Evolutionary conservation across 2,329 filamentous ascomycete species (phyloP), one percentile per base, ranked within the genome.

Genomic region (Exophiala alcalophila): DNA sequence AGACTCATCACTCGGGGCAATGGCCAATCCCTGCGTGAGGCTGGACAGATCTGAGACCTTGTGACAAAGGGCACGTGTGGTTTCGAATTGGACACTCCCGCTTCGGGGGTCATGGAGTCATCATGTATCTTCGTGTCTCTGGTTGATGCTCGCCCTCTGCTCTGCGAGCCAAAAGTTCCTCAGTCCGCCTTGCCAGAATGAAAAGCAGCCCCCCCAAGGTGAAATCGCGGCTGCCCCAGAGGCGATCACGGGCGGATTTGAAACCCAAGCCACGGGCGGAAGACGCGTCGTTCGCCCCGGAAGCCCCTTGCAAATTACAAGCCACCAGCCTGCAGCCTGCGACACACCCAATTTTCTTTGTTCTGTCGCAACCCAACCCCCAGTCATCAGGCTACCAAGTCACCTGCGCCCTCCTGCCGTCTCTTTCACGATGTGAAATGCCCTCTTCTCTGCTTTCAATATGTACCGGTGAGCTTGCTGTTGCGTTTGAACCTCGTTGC

Each of bases 381-480:
- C 33, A 36, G 21, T 35, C 35, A 35, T 30, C 43, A 46, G 43
- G 43, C 43, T 39, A 19, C 40, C 30, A 24, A 32, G 31, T 46
- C 43, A 46, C 45, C 45, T 49, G 45, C 45, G 35, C 40, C 40
- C 36, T 37, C 40, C 45, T 40, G 35, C 40, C 40, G 31, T 37
- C 40, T 40, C 26, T 36, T 38, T 44, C 39, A 44, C 31, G 31
- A 31, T 30, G 30, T 44, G 25, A 38, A 21, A 40, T 38, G 29
- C 28, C n/a, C 16, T 16, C 34, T 28, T 30, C 27, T 16, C 23
- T 27, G 20, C 39, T 27, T 23, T 26, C 24, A n/a, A 41, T 27
- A 24, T 39, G 26, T 26, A 14, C 29, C 44, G 39, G 33, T 47
- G 29, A 47, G 44, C 42, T 24, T 10, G 28, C 27, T 25, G 9